These are phyloP conservation scores for Cardamine occulta DNA, from an alignment of 345 rosid genomes.

Conservation along the genomic window DNA sequence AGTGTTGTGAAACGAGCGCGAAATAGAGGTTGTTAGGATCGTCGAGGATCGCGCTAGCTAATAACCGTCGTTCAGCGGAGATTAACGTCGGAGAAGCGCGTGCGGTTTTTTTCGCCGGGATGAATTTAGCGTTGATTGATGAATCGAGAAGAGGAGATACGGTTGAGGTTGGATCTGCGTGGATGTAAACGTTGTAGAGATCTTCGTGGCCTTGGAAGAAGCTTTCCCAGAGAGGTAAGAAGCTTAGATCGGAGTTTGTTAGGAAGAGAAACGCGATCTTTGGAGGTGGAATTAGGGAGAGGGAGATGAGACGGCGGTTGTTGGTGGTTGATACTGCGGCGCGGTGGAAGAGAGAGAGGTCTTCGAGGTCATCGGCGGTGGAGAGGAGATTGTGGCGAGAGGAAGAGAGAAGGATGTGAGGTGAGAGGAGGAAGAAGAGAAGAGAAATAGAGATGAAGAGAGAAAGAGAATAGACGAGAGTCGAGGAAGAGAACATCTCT, in stretches of 20 bases:
- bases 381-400: conserved; percentile 48
- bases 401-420: conserved; percentile 55
- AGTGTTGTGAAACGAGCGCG: conserved; percentile 77
- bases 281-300: conserved; percentile 55
- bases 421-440: conserved; percentile 52
- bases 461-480: conserved; percentile 51
- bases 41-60: conserved; percentile 77
- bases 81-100: conserved; percentile 75
- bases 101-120: conserved; percentile 61
- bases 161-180: conserved; percentile 61
- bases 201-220: conserved; percentile 60
- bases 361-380: conserved; percentile 60
- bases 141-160: conserved; percentile 41
- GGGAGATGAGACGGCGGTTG: conserved; percentile 41
- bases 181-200: conserved; percentile 78
- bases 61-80: conserved; percentile 74
- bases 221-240: conserved; percentile 75
- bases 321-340: conserved; percentile 47
- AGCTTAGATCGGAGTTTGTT: conserved; percentile 79
- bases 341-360: conserved; percentile 64
- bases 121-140: conserved; percentile 53
- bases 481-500: conserved; percentile 64
- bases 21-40: conserved; percentile 82
- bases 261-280: conserved; percentile 94
- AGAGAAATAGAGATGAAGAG: conserved; percentile 63